Percentiles rank a stretch among this genome's conserved stretches.
Conservation (phyloP, 2,329 filamentous ascomycete species). For the Dactylonectria estremocensis region DNA sequence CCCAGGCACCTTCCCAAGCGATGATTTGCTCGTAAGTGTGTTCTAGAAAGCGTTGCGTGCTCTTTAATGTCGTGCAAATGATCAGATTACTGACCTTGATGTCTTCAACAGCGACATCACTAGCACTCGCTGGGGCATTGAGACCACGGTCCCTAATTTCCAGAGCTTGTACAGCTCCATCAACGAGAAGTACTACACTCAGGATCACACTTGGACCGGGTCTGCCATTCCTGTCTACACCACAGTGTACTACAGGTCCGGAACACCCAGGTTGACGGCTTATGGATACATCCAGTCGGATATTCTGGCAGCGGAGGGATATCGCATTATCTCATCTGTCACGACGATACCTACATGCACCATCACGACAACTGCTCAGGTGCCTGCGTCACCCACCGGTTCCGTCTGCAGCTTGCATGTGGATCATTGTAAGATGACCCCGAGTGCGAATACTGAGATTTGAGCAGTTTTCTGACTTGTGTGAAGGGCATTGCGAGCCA, state of each 20-base stretch:
- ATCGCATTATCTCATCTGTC: constrained; percentile 35
- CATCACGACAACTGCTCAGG: constrained; percentile 20
- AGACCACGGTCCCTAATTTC: constrained; percentile 39
- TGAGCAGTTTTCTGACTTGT: not conserved
- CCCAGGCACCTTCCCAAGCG: not conserved
- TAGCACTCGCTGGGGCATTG: constrained; percentile 43
- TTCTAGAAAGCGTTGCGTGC: not conserved
- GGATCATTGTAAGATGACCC: constrained; percentile 12
- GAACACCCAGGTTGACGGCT: constrained; percentile 39
- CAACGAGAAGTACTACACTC: constrained; percentile 41
- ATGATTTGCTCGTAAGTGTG: not conserved
- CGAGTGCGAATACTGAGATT: not conserved
- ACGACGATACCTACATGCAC: constrained; percentile 16
- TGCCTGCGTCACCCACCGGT: constrained; percentile 26
- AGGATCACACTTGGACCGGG: constrained; percentile 36
- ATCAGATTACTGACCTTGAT: not conserved
- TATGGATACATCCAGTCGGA: constrained; percentile 41
- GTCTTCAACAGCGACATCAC: not conserved
- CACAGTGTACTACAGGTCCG: constrained; percentile 23
- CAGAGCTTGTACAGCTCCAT: constrained; percentile 38
- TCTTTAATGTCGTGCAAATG: not conserved
- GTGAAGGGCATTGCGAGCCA: constrained; percentile 35
- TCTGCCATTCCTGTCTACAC: constrained; percentile 39
- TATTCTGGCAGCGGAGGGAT: constrained; percentile 40
- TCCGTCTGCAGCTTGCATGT: constrained; percentile 24